Evolutionary conservation across 2,329 filamentous ascomycete species (phyloP).

Genomic region (Exophiala alcalophila): DNA sequence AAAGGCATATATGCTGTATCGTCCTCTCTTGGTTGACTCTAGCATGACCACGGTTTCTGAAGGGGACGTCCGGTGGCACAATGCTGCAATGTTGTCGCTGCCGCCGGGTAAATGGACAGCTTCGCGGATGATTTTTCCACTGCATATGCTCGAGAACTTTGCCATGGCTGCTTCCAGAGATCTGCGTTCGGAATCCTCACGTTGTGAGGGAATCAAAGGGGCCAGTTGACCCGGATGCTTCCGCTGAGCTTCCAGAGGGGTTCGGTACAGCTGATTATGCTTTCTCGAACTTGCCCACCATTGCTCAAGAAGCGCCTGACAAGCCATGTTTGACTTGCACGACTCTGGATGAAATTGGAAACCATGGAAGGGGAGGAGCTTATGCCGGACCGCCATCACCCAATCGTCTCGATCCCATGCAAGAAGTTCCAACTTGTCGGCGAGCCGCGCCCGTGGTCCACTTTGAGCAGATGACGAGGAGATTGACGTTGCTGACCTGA

Average conservation of each 20-base stretch:
- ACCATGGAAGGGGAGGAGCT: conserved; percentile 71
- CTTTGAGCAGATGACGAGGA: neutral
- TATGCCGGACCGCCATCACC: conserved; percentile 75
- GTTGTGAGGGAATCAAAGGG: too few species aligned
- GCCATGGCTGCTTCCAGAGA: too few species aligned
- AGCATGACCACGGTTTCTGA: conserved; percentile 34
- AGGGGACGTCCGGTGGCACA: conserved; percentile 15
- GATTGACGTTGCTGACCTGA: conserved; percentile 11
- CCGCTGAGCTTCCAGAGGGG: too few species aligned
- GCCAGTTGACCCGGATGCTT: too few species aligned
- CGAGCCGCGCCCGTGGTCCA: conserved; percentile 39
- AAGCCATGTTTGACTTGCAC: conserved; percentile 69
- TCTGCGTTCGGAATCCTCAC: too few species aligned
- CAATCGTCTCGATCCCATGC: conserved; percentile 60
- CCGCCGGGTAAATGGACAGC: conserved; percentile 14
- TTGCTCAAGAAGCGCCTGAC: conserved; percentile 61
- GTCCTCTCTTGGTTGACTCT: conserved; percentile 47
- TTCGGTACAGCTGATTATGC: conserved; percentile 52
- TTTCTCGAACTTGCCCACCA: conserved; percentile 68
- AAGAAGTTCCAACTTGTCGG: conserved; percentile 49
- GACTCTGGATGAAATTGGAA: conserved; percentile 92
- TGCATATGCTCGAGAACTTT: conserved; percentile 1
- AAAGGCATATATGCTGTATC: conserved; percentile 72
- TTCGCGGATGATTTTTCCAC: neutral
- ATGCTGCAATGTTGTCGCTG: conserved; percentile 26